Conservation (phyloP, 345 rosid species). For the Eucalyptus sp. region DNA sequence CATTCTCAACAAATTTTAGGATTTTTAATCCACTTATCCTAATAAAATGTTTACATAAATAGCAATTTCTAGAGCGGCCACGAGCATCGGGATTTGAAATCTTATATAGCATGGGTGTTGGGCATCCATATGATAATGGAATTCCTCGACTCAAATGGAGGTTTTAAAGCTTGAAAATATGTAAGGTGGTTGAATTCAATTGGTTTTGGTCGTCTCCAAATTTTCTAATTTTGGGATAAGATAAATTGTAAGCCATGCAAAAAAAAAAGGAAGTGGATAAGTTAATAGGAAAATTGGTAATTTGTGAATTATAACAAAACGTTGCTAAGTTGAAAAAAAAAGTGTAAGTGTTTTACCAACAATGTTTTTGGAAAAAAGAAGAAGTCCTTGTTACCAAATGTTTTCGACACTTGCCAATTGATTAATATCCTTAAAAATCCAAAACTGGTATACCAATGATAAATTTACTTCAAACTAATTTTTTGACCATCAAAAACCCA, state of each 20-base stretch:
- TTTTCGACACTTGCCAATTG: neutral
- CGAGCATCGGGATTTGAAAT: too few species aligned
- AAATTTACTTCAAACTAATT: too few species aligned
- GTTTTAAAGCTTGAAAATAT: neutral
- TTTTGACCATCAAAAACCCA: too few species aligned
- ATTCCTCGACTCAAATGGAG: neutral
- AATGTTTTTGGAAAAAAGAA: too few species aligned
- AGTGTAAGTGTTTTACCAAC: too few species aligned
- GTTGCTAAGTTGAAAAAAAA: neutral
- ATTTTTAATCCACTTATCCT: too few species aligned
- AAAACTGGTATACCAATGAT: rapidly evolving
- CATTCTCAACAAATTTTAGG: too few species aligned
- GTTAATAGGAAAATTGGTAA: neutral
- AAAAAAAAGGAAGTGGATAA: neutral
- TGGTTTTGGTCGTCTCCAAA: neutral
- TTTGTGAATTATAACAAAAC: neutral
- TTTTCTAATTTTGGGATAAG: neutral
- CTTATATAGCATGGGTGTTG: neutral
- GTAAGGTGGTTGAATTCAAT: neutral
- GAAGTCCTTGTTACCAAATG: too few species aligned
- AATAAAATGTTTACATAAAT: too few species aligned
- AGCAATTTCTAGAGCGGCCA: neutral
- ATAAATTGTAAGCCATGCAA: neutral
- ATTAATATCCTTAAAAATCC: rapidly evolving
- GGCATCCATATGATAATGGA: neutral